Conservation (phyloP, 2,329 filamentous ascomycete genomes). For the Colletotrichum sp. region DNA sequence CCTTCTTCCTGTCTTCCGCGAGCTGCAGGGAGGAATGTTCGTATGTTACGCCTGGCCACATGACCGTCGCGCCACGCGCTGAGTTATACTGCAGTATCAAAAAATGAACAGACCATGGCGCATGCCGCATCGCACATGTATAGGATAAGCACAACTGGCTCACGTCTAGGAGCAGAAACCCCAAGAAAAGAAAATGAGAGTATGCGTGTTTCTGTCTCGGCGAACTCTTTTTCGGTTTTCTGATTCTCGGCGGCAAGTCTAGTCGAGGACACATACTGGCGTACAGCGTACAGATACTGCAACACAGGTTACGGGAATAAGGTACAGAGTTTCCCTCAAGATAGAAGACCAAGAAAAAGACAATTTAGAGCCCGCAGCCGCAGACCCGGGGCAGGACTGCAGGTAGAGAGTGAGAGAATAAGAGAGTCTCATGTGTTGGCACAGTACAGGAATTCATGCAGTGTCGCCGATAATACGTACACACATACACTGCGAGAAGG, state of each 20-base stretch:
- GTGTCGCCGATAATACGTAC: neutral
- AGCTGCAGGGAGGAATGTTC: neutral
- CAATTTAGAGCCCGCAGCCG: neutral
- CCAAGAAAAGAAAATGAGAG: neutral
- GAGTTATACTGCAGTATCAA: neutral
- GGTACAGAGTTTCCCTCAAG: neutral
- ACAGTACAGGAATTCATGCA: neutral
- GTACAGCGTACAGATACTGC: neutral
- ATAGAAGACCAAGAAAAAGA: neutral
- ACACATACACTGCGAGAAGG: neutral
- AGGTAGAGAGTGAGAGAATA: neutral
- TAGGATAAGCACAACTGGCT: neutral
- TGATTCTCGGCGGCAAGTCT: neutral
- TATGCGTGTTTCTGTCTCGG: neutral
- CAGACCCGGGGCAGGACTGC: neutral
- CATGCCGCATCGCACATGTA: neutral
- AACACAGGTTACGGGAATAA: neutral
- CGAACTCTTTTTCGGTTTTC: neutral
- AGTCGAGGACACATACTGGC: neutral
- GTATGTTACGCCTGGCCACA: neutral
- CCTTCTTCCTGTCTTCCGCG: neutral
- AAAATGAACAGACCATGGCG: neutral
- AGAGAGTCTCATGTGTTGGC: neutral
- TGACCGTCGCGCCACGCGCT: neutral
- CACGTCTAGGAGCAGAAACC: neutral